A percentile compares a stretch with the other conserved stretches of the same genome.
phyloP scores from a whole-genome alignment of 1,284 basidiomycete genomes.

The Ceratobasidium sp. region DNA sequence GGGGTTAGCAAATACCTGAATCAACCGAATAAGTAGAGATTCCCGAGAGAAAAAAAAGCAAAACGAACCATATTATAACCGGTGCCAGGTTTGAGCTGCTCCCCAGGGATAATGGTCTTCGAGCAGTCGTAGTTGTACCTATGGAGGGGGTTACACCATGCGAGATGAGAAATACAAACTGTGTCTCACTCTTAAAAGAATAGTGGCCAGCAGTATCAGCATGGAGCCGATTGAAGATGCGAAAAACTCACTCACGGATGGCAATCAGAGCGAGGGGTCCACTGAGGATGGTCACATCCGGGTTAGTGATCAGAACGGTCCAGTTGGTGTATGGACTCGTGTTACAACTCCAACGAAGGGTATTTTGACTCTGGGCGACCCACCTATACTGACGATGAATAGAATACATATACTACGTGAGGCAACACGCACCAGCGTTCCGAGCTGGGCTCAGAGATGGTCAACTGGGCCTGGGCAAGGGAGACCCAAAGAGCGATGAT shows the following conservation, averaged over 20 bases:
- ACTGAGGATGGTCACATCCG: conserved; percentile 36
- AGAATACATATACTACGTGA: neutral
- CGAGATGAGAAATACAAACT: neutral
- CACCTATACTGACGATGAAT: conserved; percentile 16
- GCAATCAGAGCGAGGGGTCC: conserved; percentile 46
- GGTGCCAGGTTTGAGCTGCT: conserved; percentile 43
- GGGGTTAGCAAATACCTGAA: conserved; percentile 30
- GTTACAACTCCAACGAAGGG: conserved; percentile 41
- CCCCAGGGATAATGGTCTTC: conserved; percentile 43
- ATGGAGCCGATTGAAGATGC: neutral
- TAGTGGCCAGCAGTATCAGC: neutral
- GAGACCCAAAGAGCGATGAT: conserved; percentile 22
- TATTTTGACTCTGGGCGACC: conserved; percentile 41
- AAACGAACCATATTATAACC: conserved; percentile 45
- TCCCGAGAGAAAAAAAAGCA: conserved; percentile 2
- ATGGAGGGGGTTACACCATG: neutral
- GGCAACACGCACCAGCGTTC: conserved; percentile 23
- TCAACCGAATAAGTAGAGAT: neutral
- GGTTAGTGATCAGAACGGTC: conserved; percentile 47
- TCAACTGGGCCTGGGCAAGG: conserved; percentile 22
- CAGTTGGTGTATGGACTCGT: conserved; percentile 46
- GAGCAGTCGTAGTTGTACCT: conserved; percentile 48
- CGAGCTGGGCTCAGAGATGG: conserved; percentile 35
- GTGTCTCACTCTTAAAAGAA: conserved; percentile 2
- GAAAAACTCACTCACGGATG: conserved; percentile 27